Evolutionary conservation across 1,139 yeast genomes (phyloP).

Genomic region (Yamadazyma oceani): DNA sequence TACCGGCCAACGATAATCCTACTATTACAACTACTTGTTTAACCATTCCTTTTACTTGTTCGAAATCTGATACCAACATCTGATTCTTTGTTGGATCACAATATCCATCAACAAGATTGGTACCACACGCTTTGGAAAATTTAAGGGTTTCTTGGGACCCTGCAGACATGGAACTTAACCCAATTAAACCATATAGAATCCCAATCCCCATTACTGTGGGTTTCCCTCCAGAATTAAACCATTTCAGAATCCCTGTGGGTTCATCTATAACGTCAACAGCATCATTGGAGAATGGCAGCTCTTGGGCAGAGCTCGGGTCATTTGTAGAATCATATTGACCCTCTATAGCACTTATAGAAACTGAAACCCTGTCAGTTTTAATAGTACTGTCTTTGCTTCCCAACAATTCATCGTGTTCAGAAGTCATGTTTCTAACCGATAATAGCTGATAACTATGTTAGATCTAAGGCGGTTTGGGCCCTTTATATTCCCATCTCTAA

Average conservation of each 20-base stretch:
- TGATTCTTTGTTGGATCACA: slow-evolving; percentile 35
- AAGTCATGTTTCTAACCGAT: no score
- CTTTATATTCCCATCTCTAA: no score
- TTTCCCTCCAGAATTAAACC: background rate
- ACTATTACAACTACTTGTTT: slow-evolving; percentile 27
- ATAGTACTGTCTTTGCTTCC: no score
- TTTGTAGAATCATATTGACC: no score
- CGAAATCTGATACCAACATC: slow-evolving; percentile 29
- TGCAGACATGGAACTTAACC: slow-evolving; percentile 1
- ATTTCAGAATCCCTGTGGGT: background rate
- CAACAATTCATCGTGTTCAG: background rate
- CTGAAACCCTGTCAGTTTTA: no score
- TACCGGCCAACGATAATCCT: slow-evolving; percentile 48
- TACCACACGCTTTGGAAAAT: slow-evolving; percentile 11
- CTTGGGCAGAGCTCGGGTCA: no score
- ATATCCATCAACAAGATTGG: slow-evolving; percentile 9
- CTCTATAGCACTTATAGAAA: no score
- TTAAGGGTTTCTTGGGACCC: slow-evolving; percentile 6
- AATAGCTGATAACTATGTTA: no score
- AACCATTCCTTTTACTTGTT: slow-evolving; percentile 21
- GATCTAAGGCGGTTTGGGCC: no score
- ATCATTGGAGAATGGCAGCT: no score
- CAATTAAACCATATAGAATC: slow-evolving; percentile 3
- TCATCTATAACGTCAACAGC: no score
- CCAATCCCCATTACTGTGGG: slow-evolving; percentile 6